A percentile compares a stretch with the other conserved stretches of the same genome.
phyloP scores from a whole-genome alignment of 1,284 basidiomycete genomes.

The Apiotrichum laibachii region DNA sequence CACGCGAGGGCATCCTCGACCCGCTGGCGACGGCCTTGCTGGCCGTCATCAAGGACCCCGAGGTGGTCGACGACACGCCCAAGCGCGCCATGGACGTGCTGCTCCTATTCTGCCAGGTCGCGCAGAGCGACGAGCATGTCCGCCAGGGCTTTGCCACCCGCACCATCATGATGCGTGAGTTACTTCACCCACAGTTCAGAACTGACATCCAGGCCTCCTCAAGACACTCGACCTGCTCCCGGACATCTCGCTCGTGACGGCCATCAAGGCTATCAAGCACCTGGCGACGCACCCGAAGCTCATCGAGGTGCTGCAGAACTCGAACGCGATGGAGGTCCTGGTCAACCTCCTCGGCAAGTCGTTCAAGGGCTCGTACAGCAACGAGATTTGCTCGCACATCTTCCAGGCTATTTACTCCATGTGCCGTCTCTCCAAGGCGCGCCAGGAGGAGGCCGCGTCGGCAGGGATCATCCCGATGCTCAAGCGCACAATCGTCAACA shows the following conservation, averaged over 20 bases:
- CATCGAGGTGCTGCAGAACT: slow-evolving; percentile 90
- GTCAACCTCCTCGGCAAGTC: slow-evolving; percentile 79
- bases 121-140: slow-evolving; percentile 88
- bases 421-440: slow-evolving; percentile 84
- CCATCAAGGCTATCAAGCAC: slow-evolving; percentile 94
- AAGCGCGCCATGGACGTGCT: slow-evolving; percentile 85
- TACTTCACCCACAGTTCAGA: background rate
- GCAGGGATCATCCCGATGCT: slow-evolving; percentile 90
- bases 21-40: slow-evolving; percentile 85
- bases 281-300: slow-evolving; percentile 86
- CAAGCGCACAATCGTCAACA: slow-evolving; percentile 78
- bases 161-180: slow-evolving; percentile 81
- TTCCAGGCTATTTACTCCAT: slow-evolving; percentile 95
- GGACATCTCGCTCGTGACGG: slow-evolving; percentile 76
- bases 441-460: slow-evolving; percentile 95
- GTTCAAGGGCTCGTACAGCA: slow-evolving; percentile 71
- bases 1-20: slow-evolving; percentile 88
- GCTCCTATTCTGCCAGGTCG: slow-evolving; percentile 90
- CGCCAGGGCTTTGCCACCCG: slow-evolving; percentile 85
- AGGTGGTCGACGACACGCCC: slow-evolving; percentile 70
- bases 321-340: slow-evolving; percentile 88
- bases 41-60: slow-evolving; percentile 74
- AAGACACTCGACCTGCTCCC: slow-evolving; percentile 79
- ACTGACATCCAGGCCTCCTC: slow-evolving; percentile 63
- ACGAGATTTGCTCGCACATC: slow-evolving; percentile 75